Percentiles rank a stretch among this genome's conserved stretches.
Conservation (phyloP, 2,329 filamentous ascomycete species). For the Paraphaeosphaeria minitans region DNA sequence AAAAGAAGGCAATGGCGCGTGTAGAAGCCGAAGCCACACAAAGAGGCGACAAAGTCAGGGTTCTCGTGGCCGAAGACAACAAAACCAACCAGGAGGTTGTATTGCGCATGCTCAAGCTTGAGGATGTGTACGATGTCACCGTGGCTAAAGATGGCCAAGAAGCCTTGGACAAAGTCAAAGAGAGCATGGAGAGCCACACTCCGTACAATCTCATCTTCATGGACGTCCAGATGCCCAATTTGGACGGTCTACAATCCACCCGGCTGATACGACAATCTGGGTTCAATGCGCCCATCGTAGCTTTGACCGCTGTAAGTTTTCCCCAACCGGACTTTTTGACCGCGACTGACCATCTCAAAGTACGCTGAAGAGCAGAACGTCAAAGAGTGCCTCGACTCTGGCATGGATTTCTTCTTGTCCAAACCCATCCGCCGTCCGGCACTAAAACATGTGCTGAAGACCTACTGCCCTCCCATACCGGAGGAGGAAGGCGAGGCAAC, state of each 20-base stretch:
- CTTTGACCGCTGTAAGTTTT: slow-evolving; percentile 83
- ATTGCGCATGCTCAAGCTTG: slow-evolving; percentile 72
- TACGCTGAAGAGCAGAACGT: slow-evolving; percentile 16
- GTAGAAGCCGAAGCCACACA: slow-evolving; percentile 65
- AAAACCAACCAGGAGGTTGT: slow-evolving; percentile 56
- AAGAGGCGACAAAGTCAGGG: slow-evolving; percentile 68
- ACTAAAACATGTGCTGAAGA: slow-evolving; percentile 83
- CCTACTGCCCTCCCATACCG: slow-evolving; percentile 77
- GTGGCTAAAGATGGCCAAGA: slow-evolving; percentile 78
- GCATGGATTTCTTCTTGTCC: slow-evolving; percentile 87
- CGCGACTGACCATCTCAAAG: slow-evolving; percentile 1
- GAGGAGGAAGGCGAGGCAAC: slow-evolving; percentile 61
- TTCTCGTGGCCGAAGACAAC: slow-evolving; percentile 85
- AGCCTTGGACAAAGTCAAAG: slow-evolving; percentile 83
- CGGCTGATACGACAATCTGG: slow-evolving; percentile 83
- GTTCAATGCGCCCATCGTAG: slow-evolving; percentile 86
- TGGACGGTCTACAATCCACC: slow-evolving; percentile 87
- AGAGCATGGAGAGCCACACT: slow-evolving; percentile 73
- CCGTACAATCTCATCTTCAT: slow-evolving; percentile 91
- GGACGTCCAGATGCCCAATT: slow-evolving; percentile 93
- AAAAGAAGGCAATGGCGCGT: slow-evolving; percentile 68
- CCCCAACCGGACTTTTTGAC: no score
- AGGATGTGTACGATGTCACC: slow-evolving; percentile 84
- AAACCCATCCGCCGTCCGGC: slow-evolving; percentile 80
- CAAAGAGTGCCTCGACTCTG: slow-evolving; percentile 71